Base-by-base conservation (phyloP, 208 protist genomes). In the Trypanosoma cruzi region DNA sequence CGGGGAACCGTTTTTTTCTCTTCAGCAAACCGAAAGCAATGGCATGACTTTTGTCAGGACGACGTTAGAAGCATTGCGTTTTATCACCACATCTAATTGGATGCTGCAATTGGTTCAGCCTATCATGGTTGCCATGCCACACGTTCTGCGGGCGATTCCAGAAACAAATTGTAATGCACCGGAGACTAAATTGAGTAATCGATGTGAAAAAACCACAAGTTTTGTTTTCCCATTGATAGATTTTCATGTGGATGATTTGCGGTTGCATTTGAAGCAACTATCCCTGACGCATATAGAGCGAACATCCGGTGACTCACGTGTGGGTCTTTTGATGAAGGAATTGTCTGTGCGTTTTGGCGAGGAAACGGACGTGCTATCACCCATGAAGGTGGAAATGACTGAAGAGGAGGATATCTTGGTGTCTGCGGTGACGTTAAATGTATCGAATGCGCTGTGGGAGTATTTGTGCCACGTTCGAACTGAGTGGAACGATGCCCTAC, bases 251-350 rank as follows among this genome's bases (percentile, higher is more conserved):
- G 77, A 83, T 32, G 62, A 71, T 57, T 50, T 83, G 22, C 18
- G 36, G 2, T 56, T 86, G 14, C 16, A 55, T 20, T 57, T 69
- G 10, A 59, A 79, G 36, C 68, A 55, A 18, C 42, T 76, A 1
- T 77, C 67, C 1, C 20, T 81, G 8, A 77, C 52, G 26, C 31
- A 32, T 48, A 29, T 72, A 58, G 49, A 64, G 26, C 4, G 37
- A 49, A 49, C 7, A 24, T 24, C 8, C 14, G 48, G 37, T 49
- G 29, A 10, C 22, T n/a, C 37, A 2, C 70, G 46, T 42, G 48
- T 68, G 16, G 73, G 73, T 34, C 20, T 55, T 55, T 73, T 65
- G 31, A n/a, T 84, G 34, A 64, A 75, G 46, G 69, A 79, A 59
- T 26, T 84, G 14, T 73, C 54, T 52, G 16, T 80, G 24, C 52